A percentile compares a stretch with the other conserved stretches of the same genome.
Conservation (phyloP, 257 asterid genomes). For the Henckelia pumila region DNA sequence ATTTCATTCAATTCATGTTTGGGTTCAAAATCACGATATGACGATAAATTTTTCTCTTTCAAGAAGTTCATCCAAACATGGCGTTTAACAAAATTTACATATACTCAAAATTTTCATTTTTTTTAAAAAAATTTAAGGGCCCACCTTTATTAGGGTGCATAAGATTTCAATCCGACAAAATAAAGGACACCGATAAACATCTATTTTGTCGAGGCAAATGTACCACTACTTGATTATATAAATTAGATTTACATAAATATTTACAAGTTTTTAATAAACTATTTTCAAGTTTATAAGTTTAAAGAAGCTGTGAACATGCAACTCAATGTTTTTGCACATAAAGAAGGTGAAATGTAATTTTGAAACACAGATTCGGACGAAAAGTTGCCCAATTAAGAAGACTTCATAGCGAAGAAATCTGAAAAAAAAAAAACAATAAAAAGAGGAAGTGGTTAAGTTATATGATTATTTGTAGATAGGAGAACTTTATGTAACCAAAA, state of each 20-base stretch:
- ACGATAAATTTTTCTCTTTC: too few species aligned
- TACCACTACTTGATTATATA: background rate
- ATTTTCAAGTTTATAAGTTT: background rate
- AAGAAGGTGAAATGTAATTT: background rate
- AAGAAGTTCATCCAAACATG: too few species aligned
- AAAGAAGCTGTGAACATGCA: background rate
- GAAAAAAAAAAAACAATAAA: background rate
- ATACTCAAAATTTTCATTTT: too few species aligned
- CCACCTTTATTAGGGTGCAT: too few species aligned
- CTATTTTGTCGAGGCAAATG: background rate
- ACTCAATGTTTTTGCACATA: too few species aligned
- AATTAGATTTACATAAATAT: background rate
- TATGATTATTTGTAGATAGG: slow-evolving; percentile 19
- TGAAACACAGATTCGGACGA: background rate
- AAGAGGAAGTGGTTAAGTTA: slow-evolving; percentile 7
- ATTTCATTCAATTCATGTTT: background rate
- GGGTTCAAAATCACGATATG: too few species aligned
- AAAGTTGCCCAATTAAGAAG: background rate
- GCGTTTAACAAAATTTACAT: too few species aligned
- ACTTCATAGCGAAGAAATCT: slow-evolving; percentile 21
- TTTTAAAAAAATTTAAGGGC: too few species aligned
- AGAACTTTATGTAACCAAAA: slow-evolving; percentile 31
- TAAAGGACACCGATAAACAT: too few species aligned
- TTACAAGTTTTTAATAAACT: background rate
- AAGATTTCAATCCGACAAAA: too few species aligned